Percentiles rank a stretch among this genome's conserved stretches.
Evolutionary conservation across 441 rosid genomes (phyloP).

Genomic region (Pelargonium myrrhifolium): DNA sequence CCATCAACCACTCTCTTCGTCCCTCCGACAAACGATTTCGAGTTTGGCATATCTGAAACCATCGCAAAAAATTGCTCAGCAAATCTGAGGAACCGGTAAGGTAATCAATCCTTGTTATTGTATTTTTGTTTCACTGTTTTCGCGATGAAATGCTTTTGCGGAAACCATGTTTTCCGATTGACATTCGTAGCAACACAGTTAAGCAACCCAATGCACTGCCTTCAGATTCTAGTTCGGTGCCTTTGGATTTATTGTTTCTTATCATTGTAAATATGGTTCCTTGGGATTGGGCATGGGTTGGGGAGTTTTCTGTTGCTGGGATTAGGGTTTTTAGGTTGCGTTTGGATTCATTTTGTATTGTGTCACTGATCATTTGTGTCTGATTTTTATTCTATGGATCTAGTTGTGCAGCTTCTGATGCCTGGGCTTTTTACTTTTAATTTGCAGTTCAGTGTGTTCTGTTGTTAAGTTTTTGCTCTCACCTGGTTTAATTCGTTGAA

Average conservation of each 20-base stretch:
- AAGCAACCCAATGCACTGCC: not conserved
- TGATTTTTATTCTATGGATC: not conserved
- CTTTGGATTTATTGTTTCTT: not conserved
- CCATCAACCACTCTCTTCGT: not conserved
- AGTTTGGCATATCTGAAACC: not conserved
- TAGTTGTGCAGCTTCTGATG: not conserved
- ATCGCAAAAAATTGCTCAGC: not conserved
- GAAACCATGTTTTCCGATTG: not conserved
- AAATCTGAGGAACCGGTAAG: not conserved
- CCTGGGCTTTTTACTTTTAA: not conserved
- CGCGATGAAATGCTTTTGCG: not conserved
- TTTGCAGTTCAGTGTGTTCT: not conserved
- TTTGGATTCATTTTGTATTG: not conserved
- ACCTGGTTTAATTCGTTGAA: constrained; percentile 7
- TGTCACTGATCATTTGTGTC: not conserved
- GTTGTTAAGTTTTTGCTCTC: not conserved
- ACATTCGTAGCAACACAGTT: not conserved
- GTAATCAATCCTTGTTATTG: not conserved
- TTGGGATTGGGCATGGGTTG: not conserved
- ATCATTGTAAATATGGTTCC: not conserved
- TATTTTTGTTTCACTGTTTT: not conserved
- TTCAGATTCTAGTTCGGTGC: not conserved
- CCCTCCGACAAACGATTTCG: not conserved
- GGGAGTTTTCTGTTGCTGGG: not conserved
- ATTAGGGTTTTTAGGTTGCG: not conserved